Evolutionary conservation across 2,329 filamentous ascomycete genomes (phyloP).

Genomic region (Orbilia brochopaga): DNA sequence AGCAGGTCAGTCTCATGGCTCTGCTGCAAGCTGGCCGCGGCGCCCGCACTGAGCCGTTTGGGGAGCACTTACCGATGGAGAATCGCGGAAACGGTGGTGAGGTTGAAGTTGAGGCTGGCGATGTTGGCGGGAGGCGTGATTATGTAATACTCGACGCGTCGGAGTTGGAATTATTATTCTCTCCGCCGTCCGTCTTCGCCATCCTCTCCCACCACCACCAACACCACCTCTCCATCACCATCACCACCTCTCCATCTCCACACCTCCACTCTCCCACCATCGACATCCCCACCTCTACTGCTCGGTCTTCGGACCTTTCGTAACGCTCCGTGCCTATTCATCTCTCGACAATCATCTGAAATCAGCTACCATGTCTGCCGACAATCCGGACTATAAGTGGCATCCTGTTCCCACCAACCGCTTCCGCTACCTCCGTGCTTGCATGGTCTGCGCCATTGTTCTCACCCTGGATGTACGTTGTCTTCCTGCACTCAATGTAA

Average conservation of each 20-base stretch:
- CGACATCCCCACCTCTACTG: neutral
- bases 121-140: too few relatives aligned
- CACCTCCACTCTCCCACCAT: neutral
- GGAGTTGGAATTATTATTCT: neutral
- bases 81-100: too few relatives aligned
- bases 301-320: neutral
- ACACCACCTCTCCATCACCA: neutral
- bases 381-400: slow-evolving; percentile 45
- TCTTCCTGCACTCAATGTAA: neutral
- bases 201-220: neutral
- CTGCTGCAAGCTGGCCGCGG: too few relatives aligned
- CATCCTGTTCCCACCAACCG: slow-evolving; percentile 66
- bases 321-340: too few relatives aligned
- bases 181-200: neutral
- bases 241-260: neutral
- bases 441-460: slow-evolving; percentile 98
- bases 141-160: too few relatives aligned
- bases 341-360: slow-evolving; percentile 2
- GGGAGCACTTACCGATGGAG: too few relatives aligned
- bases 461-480: slow-evolving; percentile 74
- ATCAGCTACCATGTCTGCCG: slow-evolving; percentile 29
- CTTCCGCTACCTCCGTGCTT: slow-evolving; percentile 87
- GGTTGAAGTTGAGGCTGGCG: too few relatives aligned
- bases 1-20: too few relatives aligned
- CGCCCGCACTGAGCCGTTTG: too few relatives aligned